A percentile compares a stretch with the other conserved stretches of the same genome.
Evolutionary conservation across 164 flowering plant species (phyloP).

Genomic region (Echeveria elegans): DNA sequence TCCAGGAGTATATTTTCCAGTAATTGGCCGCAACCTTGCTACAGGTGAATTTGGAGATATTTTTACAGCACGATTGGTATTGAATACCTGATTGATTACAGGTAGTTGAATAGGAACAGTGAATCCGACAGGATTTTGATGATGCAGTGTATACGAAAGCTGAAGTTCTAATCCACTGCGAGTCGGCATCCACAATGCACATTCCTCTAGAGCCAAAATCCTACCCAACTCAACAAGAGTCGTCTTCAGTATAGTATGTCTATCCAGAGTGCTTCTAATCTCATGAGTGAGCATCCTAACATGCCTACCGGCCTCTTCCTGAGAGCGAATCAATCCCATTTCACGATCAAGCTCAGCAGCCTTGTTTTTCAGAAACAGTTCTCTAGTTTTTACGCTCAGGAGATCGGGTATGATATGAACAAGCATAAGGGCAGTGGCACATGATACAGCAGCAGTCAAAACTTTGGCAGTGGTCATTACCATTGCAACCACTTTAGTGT

Average conservation of each 20-base stretch:
- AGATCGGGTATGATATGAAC: conserved; percentile 87
- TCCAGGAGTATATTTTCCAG: conserved; percentile 59
- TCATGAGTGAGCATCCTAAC: conserved; percentile 91
- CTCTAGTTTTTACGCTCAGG: conserved; percentile 77
- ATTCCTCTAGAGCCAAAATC: conserved; percentile 72
- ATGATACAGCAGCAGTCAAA: conserved; percentile 73
- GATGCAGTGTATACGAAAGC: conserved; percentile 67
- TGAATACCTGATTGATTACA: conserved; percentile 60
- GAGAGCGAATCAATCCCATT: conserved; percentile 79
- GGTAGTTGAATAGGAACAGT: conserved; percentile 78
- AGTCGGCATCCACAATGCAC: conserved; percentile 91
- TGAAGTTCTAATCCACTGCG: conserved; percentile 70
- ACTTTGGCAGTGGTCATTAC: conserved; percentile 77
- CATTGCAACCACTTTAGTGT: conserved; percentile 56
- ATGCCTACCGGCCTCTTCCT: conserved; percentile 85
- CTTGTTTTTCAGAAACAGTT: conserved; percentile 72
- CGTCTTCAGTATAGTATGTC: conserved; percentile 73
- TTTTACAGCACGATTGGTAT: conserved; percentile 53
- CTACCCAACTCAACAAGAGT: conserved; percentile 82
- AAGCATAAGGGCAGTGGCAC: conserved; percentile 81
- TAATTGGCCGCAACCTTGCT: conserved; percentile 49
- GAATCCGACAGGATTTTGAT: conserved; percentile 54
- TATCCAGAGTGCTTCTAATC: conserved; percentile 79
- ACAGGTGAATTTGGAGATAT: conserved; percentile 66
- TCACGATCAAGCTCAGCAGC: conserved; percentile 87